Evolutionary conservation across 2,329 filamentous ascomycete genomes (phyloP), one percentile per base, ranked within the genome.

Genomic region (Penicillium paneum): DNA sequence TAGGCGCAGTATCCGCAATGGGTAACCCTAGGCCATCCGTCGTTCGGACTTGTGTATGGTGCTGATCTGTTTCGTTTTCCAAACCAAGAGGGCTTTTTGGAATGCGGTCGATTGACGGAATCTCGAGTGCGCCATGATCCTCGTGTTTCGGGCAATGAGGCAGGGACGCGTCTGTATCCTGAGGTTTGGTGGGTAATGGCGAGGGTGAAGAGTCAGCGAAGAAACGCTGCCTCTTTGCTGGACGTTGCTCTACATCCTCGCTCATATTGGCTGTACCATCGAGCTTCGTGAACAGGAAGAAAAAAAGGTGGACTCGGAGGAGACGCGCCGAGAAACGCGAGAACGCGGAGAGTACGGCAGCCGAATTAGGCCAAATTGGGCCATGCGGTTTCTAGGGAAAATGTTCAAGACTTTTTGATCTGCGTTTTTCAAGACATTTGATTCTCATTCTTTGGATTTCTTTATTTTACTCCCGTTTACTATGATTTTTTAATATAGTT

Each of bases 151-250:
- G 57, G 38, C 39, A 54, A 39, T 31, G 43, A 28, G 46, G 57
- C 12, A 43, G 32, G 8, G 62, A 58, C 57, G 61, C 63, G 62
- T 69, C 60, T 26, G 54, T 34, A 49, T 19, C 50, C 50, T 26
- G 39, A 39, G 38, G 49, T 35, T 17, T 55, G 69, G 60, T 40
- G 62, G 35, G 49, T 44, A 43, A 56, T 64, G 10, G 64, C 52
- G 54, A 53, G 34, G 55, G 59, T 45, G 64, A 63, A 28, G 81
- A 78, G 41, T 85, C 81, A 15, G 79, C 75, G 61, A 87, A 87
- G 71, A 86, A 86, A 28, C 84, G 80, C 57, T 82, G 77, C 71
- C 84, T 85, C 71, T 87, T 87, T 24, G 72, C 69, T 5, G 84
- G 84, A 19, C 81, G 74, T 41, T 82, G 76, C 46, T 83, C 77